Conservation (phyloP, 1,139 yeast species). For the Hansenula sp. region DNA sequence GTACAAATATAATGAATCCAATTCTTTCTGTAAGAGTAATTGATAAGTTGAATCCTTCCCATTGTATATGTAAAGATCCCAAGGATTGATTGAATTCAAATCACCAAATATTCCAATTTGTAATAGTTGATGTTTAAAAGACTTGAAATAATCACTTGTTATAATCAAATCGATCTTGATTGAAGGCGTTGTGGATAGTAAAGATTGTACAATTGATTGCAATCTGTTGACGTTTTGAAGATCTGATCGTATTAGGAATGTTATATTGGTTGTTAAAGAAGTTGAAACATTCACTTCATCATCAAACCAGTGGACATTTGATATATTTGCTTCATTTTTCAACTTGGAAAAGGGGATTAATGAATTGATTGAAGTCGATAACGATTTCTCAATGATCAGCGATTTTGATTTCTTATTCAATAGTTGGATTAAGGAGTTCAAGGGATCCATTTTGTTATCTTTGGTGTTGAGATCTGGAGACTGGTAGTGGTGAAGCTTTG, state of each 20-base stretch:
- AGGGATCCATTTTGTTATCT: constrained; percentile 1
- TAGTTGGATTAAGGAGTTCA: constrained; percentile 8
- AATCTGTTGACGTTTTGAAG: constrained; percentile 14
- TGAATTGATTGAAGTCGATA: constrained; percentile 55
- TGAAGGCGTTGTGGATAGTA: constrained; percentile 10
- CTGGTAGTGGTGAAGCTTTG: background rate
- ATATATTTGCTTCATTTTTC: constrained; percentile 54
- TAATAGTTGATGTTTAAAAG: constrained; percentile 20
- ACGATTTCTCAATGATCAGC: constrained; percentile 50
- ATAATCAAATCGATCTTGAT: constrained; percentile 18
- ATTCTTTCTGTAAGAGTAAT: constrained; percentile 15
- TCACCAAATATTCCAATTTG: constrained; percentile 18
- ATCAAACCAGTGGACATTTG: constrained; percentile 57
- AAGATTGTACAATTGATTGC: constrained; percentile 13
- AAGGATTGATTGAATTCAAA: constrained; percentile 9
- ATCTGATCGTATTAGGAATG: constrained; percentile 16
- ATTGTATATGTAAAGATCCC: constrained; percentile 11
- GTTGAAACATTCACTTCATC: constrained; percentile 11
- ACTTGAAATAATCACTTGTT: constrained; percentile 18
- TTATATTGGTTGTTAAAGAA: constrained; percentile 10
- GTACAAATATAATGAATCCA: constrained; percentile 30
- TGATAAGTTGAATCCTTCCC: constrained; percentile 3
- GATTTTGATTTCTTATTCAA: constrained; percentile 29
- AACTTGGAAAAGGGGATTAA: constrained; percentile 58
- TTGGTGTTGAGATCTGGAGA: background rate